Evolutionary conservation across 768 basidiomycete species (phyloP).

Genomic region (Pilatotrama ljubarskyi): DNA sequence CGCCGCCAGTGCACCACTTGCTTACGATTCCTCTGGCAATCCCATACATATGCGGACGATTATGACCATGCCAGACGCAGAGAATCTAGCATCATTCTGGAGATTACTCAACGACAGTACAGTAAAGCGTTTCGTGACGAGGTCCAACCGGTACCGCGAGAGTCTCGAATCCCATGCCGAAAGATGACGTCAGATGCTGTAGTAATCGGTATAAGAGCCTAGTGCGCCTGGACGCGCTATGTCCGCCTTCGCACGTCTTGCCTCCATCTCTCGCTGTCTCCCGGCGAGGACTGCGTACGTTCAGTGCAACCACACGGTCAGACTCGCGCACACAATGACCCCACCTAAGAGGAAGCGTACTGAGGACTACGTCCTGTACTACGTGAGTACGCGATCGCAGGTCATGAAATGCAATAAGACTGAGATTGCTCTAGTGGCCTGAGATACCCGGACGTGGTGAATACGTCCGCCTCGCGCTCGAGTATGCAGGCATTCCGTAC

Average conservation of each 20-base stretch:
- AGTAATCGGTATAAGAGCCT: neutral
- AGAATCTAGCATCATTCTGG: no score
- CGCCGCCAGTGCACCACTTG: no score
- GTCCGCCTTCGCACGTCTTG: neutral
- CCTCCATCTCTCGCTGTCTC: neutral
- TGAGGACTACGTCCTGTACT: slow-evolving; percentile 12
- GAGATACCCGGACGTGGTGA: slow-evolving; percentile 41
- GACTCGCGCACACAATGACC: slow-evolving; percentile 2
- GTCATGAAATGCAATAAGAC: no score
- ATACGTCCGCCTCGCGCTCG: slow-evolving; percentile 39
- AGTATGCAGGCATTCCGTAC: slow-evolving; percentile 38
- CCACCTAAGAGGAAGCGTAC: slow-evolving; percentile 7
- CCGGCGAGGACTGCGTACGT: neutral
- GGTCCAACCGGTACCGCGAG: no score
- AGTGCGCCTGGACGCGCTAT: neutral
- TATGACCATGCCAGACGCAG: no score
- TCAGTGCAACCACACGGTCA: neutral
- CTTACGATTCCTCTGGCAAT: no score
- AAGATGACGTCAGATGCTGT: neutral
- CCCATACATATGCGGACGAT: no score
- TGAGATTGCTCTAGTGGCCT: slow-evolving; percentile 28
- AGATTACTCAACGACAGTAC: no score
- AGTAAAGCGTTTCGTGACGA: no score
- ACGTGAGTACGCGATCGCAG: neutral
- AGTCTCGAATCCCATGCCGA: neutral